Conservation (phyloP, 352 stramenopile species). For the Phytopythium litorale region DNA sequence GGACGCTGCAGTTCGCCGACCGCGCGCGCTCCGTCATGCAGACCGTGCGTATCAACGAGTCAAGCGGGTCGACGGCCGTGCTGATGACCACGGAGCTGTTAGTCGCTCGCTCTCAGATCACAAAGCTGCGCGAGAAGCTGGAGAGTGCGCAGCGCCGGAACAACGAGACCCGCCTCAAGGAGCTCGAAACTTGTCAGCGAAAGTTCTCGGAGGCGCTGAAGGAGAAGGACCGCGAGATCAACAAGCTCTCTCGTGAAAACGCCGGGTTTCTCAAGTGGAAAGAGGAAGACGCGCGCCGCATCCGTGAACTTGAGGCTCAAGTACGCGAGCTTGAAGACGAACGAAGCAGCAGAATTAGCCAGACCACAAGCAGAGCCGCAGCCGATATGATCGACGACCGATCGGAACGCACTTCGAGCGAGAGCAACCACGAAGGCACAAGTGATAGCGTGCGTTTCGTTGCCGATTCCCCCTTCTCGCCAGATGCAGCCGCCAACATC, state of each 20-base stretch:
- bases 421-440: background rate
- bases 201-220: conserved; percentile 52
- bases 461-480: background rate
- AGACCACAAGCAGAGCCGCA: background rate
- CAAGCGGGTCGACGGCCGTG: conserved; percentile 13
- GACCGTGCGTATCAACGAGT: conserved; percentile 63
- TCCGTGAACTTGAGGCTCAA: conserved; percentile 39
- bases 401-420: background rate
- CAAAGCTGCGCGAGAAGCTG: conserved; percentile 42
- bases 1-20: conserved; percentile 78
- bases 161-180: conserved; percentile 48
- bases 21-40: conserved; percentile 73
- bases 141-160: conserved; percentile 43
- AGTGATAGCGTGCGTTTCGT: background rate
- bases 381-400: background rate
- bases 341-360: background rate
- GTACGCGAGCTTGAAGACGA: conserved; percentile 36
- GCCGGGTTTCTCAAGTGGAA: conserved; percentile 54
- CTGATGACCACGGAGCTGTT: conserved; percentile 41
- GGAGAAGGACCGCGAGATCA: conserved; percentile 61
- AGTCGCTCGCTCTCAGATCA: conserved; percentile 56
- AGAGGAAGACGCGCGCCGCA: conserved; percentile 54
- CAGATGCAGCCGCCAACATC: background rate
- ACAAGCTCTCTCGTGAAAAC: conserved; percentile 50
- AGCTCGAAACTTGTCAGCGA: conserved; percentile 42